These are phyloP conservation scores for Fusarium solani-melongenae DNA, from an alignment of 2,329 filamentous ascomycete species.

Conservation along the genomic window DNA sequence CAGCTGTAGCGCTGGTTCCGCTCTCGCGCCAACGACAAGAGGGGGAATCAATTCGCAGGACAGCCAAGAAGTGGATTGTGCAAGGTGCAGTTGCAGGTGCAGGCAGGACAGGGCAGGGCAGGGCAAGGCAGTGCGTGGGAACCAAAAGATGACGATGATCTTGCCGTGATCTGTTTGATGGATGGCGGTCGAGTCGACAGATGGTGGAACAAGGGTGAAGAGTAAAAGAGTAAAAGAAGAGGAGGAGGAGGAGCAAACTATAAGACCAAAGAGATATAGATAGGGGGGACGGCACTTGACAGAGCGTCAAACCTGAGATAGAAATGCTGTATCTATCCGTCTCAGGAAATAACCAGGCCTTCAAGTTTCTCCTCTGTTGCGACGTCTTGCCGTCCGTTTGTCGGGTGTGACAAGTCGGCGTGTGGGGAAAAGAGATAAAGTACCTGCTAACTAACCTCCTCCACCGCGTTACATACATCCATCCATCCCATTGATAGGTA, in stretches of 20 bases:
- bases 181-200: neutral
- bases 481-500: neutral
- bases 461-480: neutral
- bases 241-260: neutral
- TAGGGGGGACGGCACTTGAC: neutral
- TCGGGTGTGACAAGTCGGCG: neutral
- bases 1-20: neutral
- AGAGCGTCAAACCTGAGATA: neutral
- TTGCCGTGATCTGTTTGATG: neutral
- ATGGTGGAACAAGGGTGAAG: neutral
- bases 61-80: neutral
- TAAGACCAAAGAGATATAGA: neutral
- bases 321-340: neutral
- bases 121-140: neutral
- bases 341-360: neutral
- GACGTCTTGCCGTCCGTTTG: neutral
- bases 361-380: neutral
- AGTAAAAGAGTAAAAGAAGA: neutral
- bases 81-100: neutral
- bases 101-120: neutral
- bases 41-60: neutral
- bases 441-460: neutral
- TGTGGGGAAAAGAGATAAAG: neutral
- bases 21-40: neutral
- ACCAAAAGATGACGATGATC: neutral